These are phyloP conservation scores for Chiua virens DNA, from an alignment of 768 basidiomycete genomes.

Conservation along the genomic window DNA sequence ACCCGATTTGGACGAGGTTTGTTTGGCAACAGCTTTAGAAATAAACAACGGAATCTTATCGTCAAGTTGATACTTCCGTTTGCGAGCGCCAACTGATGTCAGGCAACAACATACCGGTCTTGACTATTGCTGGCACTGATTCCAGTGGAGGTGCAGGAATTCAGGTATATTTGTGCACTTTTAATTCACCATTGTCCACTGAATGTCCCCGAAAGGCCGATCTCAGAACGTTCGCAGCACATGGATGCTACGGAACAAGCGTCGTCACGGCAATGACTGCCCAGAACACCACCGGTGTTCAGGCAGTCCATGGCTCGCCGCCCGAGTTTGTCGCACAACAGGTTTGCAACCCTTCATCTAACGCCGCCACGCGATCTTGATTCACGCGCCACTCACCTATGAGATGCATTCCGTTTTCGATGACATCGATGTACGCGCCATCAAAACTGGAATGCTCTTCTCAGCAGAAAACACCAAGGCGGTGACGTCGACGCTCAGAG, in stretches of 20 bases:
- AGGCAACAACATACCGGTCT: constrained; percentile 34
- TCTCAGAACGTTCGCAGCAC: constrained; percentile 79
- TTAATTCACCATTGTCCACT: not conserved
- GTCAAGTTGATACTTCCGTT: not conserved
- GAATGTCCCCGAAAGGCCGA: constrained; percentile 58
- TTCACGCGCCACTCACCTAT: constrained; percentile 1
- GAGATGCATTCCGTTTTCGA: constrained; percentile 70
- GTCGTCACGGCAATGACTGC: constrained; percentile 86
- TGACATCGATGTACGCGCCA: constrained; percentile 67
- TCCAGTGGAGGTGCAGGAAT: constrained; percentile 88
- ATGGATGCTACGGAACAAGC: constrained; percentile 76
- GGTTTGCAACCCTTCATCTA: constrained; percentile 39
- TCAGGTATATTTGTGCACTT: constrained; percentile 68
- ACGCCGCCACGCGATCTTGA: not conserved
- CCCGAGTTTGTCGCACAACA: constrained; percentile 74
- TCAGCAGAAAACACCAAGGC: constrained; percentile 52
- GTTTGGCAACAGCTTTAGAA: constrained; percentile 30
- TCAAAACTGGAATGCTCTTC: constrained; percentile 92
- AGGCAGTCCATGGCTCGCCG: constrained; percentile 66
- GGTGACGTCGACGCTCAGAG: constrained; percentile 51
- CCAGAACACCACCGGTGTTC: constrained; percentile 86
- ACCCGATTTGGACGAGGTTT: constrained; percentile 27
- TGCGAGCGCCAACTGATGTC: constrained; percentile 3
- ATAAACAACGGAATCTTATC: constrained; percentile 17
- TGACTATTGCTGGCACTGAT: constrained; percentile 83